Conservation (phyloP, 345 rosid species). For the Brassica carinata region DNA sequence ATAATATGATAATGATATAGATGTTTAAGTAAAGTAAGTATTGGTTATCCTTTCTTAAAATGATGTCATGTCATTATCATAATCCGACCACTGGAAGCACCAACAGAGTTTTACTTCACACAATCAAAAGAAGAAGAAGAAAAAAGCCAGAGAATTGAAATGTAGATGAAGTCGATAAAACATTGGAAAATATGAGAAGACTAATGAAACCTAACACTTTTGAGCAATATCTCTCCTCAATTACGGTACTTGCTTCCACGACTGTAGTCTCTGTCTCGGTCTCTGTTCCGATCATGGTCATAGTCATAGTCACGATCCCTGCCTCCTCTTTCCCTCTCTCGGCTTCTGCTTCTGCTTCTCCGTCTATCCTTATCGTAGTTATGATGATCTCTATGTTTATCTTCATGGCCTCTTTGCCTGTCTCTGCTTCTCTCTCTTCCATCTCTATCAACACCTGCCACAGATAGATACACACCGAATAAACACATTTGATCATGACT, state of each 20-base stretch:
- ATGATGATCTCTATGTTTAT: conserved; percentile 52
- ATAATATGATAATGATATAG: background rate
- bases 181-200: conserved; percentile 5
- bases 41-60: background rate
- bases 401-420: conserved; percentile 74
- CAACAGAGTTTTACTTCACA: conserved; percentile 15
- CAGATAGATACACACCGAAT: background rate
- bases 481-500: background rate
- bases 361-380: conserved; percentile 67
- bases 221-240: conserved; percentile 44
- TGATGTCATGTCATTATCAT: conserved; percentile 3
- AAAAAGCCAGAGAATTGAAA: background rate
- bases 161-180: background rate
- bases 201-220: conserved; percentile 3
- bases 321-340: conserved; percentile 59
- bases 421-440: conserved; percentile 89
- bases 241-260: conserved; percentile 60
- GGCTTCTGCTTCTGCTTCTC: conserved; percentile 55
- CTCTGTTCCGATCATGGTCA: conserved; percentile 43
- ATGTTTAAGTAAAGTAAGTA: background rate
- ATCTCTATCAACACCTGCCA: conserved; percentile 68
- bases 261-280: conserved; percentile 56
- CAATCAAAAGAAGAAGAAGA: background rate
- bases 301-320: conserved; percentile 53
- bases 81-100: background rate